Conservation (phyloP, 2,329 filamentous ascomycete species). For the Nigrospora sphaerica region DNA sequence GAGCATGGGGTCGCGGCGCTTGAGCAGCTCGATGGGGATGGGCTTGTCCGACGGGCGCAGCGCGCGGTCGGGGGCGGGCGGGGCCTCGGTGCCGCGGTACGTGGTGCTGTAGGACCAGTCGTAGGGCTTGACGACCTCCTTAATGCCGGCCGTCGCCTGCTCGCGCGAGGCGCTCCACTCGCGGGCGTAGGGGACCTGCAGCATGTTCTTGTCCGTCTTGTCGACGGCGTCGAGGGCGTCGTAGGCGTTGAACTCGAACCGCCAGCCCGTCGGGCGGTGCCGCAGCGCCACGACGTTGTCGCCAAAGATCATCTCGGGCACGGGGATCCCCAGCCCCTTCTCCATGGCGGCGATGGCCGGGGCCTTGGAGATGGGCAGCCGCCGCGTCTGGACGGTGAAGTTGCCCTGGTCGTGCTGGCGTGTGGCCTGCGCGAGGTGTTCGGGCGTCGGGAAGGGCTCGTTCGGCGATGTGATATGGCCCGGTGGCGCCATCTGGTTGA, state of each 20-base stretch:
- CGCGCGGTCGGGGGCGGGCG: constrained; percentile 11
- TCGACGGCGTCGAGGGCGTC: constrained; percentile 87
- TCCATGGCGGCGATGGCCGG: constrained; percentile 84
- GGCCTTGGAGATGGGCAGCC: constrained; percentile 90
- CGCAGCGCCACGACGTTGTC: constrained; percentile 78
- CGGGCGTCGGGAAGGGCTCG: constrained; percentile 48
- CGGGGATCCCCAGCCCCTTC: constrained; percentile 69
- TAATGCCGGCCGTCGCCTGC: constrained; percentile 78
- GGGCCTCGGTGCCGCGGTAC: constrained; percentile 61
- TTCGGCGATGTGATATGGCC: constrained; percentile 31
- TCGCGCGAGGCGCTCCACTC: constrained; percentile 69
- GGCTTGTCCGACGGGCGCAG: constrained; percentile 26
- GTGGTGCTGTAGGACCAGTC: constrained; percentile 96
- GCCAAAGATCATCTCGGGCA: constrained; percentile 99
- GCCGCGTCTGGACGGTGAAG: constrained; percentile 75
- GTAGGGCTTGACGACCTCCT: constrained; percentile 90
- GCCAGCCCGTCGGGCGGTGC: constrained; percentile 71
- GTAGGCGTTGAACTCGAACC: constrained; percentile 72
- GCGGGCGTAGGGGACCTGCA: constrained; percentile 86
- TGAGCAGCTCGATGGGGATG: constrained; percentile 82
- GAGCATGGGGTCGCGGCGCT: constrained; percentile 83
- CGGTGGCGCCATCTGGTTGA: constrained; percentile 7
- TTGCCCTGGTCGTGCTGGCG: constrained; percentile 49
- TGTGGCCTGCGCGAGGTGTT: constrained; percentile 46
- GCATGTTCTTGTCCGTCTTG: constrained; percentile 85